Evolutionary conservation across 2,329 filamentous ascomycete species (phyloP).

Genomic region (Diaporthe longicolla): DNA sequence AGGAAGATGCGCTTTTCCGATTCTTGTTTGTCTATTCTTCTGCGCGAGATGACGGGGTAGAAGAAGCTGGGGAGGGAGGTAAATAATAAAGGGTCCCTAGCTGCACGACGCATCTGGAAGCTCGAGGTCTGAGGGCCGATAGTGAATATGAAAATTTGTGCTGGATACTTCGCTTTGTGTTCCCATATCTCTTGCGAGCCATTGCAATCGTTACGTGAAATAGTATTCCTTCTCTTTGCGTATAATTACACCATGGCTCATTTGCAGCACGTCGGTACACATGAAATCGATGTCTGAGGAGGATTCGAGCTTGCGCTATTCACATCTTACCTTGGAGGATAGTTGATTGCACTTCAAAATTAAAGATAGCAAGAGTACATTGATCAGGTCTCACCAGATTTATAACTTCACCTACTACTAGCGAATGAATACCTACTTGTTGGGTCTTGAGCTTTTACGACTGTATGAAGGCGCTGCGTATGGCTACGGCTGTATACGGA

Average conservation of each 20-base stretch:
- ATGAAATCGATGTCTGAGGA: no score
- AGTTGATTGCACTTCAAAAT: no score
- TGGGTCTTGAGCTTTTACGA: no score
- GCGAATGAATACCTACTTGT: not conserved
- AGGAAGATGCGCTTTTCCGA: not conserved
- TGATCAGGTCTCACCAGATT: not conserved
- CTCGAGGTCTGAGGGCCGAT: not conserved
- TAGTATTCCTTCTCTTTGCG: not conserved
- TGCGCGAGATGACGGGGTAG: not conserved
- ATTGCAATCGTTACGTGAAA: not conserved
- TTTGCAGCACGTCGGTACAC: no score
- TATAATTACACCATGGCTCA: not conserved
- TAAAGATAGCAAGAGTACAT: no score
- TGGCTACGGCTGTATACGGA: no score
- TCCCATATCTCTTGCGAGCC: not conserved
- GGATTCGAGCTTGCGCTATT: no score
- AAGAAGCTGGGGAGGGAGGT: not conserved
- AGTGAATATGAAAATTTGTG: not conserved
- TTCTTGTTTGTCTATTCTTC: not conserved
- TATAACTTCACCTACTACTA: not conserved
- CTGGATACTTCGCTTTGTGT: not conserved
- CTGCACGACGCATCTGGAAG: not conserved
- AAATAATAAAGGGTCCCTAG: not conserved
- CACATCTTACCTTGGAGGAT: no score
- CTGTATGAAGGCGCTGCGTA: no score